Evolutionary conservation across 345 rosid genomes (phyloP).

Genomic region (Aegle marmelos): DNA sequence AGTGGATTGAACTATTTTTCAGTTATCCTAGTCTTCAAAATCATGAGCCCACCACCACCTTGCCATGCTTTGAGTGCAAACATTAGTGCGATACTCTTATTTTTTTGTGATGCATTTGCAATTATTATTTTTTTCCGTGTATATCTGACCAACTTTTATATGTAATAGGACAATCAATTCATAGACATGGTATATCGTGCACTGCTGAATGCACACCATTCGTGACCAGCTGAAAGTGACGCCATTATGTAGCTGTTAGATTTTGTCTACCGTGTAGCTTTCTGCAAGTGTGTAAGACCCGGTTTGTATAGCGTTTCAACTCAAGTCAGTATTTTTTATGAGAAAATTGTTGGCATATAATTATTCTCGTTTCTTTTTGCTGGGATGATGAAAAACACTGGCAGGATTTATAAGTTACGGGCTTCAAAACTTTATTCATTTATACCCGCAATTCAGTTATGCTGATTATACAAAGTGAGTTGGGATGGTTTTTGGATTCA

Average conservation of each 20-base stretch:
- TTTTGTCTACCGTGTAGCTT: conserved; percentile 21
- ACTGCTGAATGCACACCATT: conserved; percentile 63
- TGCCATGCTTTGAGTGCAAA: too few relatives aligned
- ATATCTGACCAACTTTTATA: conserved; percentile 11
- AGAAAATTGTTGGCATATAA: background rate
- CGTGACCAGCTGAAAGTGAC: conserved; percentile 27
- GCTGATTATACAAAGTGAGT: background rate
- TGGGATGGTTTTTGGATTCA: too few relatives aligned
- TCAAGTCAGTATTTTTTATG: background rate
- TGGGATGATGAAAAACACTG: background rate
- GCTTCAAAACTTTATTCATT: background rate
- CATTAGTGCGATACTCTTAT: background rate
- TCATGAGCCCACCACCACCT: too few relatives aligned
- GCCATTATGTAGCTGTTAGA: conserved; percentile 8
- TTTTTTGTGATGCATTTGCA: background rate
- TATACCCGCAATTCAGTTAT: background rate
- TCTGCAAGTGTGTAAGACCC: conserved; percentile 18
- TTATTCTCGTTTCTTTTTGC: background rate
- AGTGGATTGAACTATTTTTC: too few relatives aligned
- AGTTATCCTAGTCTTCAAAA: too few relatives aligned
- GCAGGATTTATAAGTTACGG: background rate
- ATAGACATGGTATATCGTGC: conserved; percentile 73
- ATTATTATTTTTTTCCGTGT: background rate
- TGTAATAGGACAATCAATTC: conserved; percentile 67
- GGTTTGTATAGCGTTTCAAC: conserved; percentile 28